These are phyloP conservation scores for Sanghuangporus baumii DNA, from an alignment of 1,284 basidiomycete genomes.

Conservation along the genomic window DNA sequence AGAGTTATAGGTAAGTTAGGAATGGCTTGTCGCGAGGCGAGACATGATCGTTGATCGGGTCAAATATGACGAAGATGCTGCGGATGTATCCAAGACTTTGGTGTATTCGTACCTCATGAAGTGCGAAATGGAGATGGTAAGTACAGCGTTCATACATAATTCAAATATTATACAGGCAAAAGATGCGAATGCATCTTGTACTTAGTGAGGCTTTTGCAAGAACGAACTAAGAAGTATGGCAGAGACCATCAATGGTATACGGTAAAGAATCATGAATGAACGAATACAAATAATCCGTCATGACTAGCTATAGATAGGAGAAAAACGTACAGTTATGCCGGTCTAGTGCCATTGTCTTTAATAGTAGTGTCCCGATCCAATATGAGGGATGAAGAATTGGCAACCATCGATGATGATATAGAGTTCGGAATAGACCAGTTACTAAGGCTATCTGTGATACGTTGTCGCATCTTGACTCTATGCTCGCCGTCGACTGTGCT, in stretches of 20 bases:
- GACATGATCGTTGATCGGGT: too few species aligned
- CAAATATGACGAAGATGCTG: too few species aligned
- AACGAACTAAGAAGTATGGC: background rate
- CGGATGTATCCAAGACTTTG: too few species aligned
- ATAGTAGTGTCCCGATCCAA: constrained; percentile 4
- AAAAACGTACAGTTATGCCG: background rate
- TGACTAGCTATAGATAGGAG: background rate
- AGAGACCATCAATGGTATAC: background rate
- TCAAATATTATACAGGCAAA: background rate
- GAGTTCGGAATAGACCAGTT: constrained; percentile 17
- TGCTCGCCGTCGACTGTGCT: constrained; percentile 4
- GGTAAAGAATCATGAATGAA: background rate
- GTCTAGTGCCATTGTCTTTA: background rate
- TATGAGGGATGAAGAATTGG: constrained; percentile 8
- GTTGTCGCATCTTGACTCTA: constrained; percentile 2
- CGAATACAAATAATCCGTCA: background rate
- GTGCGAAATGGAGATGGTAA: background rate
- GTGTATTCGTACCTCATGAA: background rate
- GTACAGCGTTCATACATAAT: too few species aligned
- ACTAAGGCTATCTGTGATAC: constrained; percentile 2
- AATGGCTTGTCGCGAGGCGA: too few species aligned
- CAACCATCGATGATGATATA: constrained; percentile 16
- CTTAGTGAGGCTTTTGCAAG: too few species aligned
- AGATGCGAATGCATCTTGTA: background rate
- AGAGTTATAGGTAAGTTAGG: background rate